phyloP scores from a whole-genome alignment of 1,139 yeast species.

The Kurtzmaniella natalensis region DNA sequence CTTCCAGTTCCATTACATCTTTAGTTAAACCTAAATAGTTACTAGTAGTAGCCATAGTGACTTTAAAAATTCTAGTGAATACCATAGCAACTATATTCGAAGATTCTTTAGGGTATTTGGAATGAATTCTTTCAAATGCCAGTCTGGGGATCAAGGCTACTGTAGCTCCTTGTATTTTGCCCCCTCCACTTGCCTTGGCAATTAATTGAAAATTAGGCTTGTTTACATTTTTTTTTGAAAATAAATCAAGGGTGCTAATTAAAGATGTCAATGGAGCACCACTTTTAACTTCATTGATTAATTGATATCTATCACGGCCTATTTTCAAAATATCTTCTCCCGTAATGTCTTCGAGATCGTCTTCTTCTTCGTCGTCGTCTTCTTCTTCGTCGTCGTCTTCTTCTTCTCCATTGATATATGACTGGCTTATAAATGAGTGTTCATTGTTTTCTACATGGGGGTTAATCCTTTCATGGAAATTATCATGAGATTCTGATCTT shows the following conservation, averaged over 20 bases:
- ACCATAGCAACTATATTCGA: slow-evolving; percentile 95
- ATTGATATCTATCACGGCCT: slow-evolving; percentile 59
- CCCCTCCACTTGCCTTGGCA: slow-evolving; percentile 5
- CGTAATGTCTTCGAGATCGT: neutral
- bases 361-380: slow-evolving; percentile 8
- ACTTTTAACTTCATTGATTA: slow-evolving; percentile 78
- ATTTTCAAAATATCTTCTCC: slow-evolving; percentile 40
- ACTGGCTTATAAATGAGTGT: too few relatives aligned
- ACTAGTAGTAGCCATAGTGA: slow-evolving; percentile 87
- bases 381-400: slow-evolving; percentile 14
- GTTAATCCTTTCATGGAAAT: too few relatives aligned
- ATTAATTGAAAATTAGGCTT: slow-evolving; percentile 1
- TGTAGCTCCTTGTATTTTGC: slow-evolving; percentile 49
- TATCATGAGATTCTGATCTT: too few relatives aligned
- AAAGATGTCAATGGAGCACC: slow-evolving; percentile 86
- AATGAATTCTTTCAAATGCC: slow-evolving; percentile 71
- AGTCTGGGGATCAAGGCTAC: slow-evolving; percentile 87
- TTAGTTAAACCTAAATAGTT: slow-evolving; percentile 79
- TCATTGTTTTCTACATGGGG: too few relatives aligned
- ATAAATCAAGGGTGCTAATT: slow-evolving; percentile 70
- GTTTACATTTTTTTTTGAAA: slow-evolving; percentile 13
- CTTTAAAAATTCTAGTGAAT: slow-evolving; percentile 78
- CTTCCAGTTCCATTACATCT: slow-evolving; percentile 77
- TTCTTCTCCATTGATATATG: slow-evolving; percentile 13
- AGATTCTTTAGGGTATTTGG: slow-evolving; percentile 81